Percentiles rank a stretch among this genome's conserved stretches.
phyloP scores from a whole-genome alignment of 2,329 filamentous ascomycete species.

The Monilinia polystroma region DNA sequence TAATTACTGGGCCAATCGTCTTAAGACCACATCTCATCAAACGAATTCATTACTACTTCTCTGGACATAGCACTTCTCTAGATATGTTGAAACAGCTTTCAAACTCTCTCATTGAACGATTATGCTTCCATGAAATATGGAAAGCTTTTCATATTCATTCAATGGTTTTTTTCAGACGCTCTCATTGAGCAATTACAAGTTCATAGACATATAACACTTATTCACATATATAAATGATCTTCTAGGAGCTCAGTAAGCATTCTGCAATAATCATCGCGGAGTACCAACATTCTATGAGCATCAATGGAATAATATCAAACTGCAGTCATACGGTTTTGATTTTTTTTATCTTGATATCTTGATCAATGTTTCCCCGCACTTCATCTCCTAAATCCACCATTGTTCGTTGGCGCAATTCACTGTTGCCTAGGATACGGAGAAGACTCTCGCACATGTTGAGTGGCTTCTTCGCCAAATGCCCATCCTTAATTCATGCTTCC shows the following conservation, averaged over 20 bases:
- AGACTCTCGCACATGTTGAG: neutral
- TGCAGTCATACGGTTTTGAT: neutral
- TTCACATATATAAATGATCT: neutral
- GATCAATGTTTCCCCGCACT: conserved; percentile 9
- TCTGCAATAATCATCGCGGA: neutral
- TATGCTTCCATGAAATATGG: neutral
- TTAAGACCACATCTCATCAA: neutral
- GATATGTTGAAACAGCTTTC: neutral
- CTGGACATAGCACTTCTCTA: neutral
- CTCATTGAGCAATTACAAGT: neutral
- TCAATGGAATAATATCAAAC: neutral
- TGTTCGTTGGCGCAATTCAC: conserved; percentile 5
- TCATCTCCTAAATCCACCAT: neutral
- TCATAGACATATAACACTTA: neutral
- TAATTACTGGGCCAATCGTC: neutral
- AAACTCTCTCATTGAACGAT: neutral
- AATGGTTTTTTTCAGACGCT: neutral
- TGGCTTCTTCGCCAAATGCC: neutral
- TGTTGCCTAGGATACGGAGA: neutral
- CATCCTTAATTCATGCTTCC: neutral
- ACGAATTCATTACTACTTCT: neutral
- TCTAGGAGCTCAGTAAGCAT: neutral
- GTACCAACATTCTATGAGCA: neutral
- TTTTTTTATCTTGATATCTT: conserved; percentile 1
- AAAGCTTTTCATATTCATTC: neutral